Percentiles rank a stretch among this genome's conserved stretches.
These are phyloP conservation scores for Pythium biforme DNA, from an alignment of 352 stramenopile species.

Conservation along the genomic window DNA sequence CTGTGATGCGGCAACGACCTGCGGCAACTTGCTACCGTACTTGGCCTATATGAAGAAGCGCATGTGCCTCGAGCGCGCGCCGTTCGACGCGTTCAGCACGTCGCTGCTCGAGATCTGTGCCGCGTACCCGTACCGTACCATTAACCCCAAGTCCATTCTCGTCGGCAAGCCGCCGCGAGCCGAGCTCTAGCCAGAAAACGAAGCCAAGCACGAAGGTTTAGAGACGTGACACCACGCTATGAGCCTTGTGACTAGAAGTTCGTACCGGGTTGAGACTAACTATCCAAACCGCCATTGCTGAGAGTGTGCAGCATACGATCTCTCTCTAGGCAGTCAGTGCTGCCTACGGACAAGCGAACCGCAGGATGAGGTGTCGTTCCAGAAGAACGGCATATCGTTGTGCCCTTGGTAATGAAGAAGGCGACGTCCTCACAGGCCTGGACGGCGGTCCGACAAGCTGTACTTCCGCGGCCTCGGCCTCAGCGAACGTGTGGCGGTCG, in stretches of 20 bases:
- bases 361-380: too few relatives aligned
- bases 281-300: too few relatives aligned
- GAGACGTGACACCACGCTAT: too few relatives aligned
- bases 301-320: too few relatives aligned
- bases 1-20: conserved; percentile 3
- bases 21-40: conserved; percentile 13
- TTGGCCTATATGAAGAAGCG: conserved; percentile 16
- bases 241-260: too few relatives aligned
- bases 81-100: conserved; percentile 6
- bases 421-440: too few relatives aligned
- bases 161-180: conserved; percentile 9
- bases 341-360: too few relatives aligned
- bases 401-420: too few relatives aligned
- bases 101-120: conserved; percentile 11
- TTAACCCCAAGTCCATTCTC: conserved; percentile 24
- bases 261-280: too few relatives aligned
- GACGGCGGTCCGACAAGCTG: not conserved
- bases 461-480: not conserved
- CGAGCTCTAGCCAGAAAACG: conserved; percentile 6
- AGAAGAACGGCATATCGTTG: too few relatives aligned
- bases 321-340: too few relatives aligned
- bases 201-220: too few relatives aligned
- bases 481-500: not conserved
- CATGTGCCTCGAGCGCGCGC: conserved; percentile 2
- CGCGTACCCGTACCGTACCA: conserved; percentile 7